phyloP scores from a whole-genome alignment of 345 rosid genomes.

The Lagerstroemia speciosa region DNA sequence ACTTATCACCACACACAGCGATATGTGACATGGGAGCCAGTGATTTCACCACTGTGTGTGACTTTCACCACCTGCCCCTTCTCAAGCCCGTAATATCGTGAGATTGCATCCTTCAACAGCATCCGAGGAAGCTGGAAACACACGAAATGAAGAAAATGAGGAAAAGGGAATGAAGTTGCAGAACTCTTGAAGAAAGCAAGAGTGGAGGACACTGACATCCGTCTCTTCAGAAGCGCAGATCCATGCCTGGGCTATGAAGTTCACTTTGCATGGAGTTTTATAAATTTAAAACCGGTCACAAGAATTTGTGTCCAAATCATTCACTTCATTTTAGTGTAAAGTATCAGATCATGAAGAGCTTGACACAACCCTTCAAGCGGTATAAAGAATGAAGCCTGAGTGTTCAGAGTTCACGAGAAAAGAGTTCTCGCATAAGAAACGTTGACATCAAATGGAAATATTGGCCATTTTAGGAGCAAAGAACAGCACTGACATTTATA shows the following conservation, averaged over 20 bases:
- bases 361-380: background rate
- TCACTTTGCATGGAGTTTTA: no score
- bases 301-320: no score
- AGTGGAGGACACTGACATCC: no score
- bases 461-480: background rate
- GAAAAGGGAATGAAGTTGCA: no score
- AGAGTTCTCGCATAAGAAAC: background rate
- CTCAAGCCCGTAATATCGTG: slow-evolving; percentile 56
- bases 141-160: background rate
- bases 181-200: no score
- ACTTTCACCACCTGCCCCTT: slow-evolving; percentile 66
- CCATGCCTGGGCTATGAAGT: no score
- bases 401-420: background rate
- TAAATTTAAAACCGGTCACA: background rate
- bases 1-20: slow-evolving; percentile 36
- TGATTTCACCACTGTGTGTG: slow-evolving; percentile 35
- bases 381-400: background rate
- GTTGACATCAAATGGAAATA: background rate
- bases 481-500: background rate
- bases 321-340: background rate
- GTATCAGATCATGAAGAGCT: background rate
- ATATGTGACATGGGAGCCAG: slow-evolving; percentile 35
- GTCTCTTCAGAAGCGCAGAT: no score
- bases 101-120: slow-evolving; percentile 41
- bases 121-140: slow-evolving; percentile 55